phyloP scores from a whole-genome alignment of 2,329 filamentous ascomycete species.

The Plectosphaerella plurivora region DNA sequence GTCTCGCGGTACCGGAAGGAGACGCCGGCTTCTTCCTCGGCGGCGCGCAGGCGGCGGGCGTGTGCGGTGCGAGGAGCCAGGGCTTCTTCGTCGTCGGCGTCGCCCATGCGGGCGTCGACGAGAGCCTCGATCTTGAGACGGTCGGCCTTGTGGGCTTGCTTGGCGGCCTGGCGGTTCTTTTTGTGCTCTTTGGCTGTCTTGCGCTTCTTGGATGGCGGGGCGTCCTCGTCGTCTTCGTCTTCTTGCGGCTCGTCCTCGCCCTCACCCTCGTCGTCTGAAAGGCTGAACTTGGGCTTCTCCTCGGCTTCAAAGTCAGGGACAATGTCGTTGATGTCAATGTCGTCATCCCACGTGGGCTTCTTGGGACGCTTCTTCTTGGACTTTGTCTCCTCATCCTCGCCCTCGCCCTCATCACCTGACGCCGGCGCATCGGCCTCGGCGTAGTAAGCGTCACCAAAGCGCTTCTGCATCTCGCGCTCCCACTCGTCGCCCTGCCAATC shows the following conservation, averaged over 20 bases:
- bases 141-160: constrained; percentile 75
- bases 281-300: constrained; percentile 46
- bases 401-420: constrained; percentile 54
- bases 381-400: constrained; percentile 44
- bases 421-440: constrained; percentile 63
- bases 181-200: constrained; percentile 58
- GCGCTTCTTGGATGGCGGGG: constrained; percentile 47
- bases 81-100: constrained; percentile 62
- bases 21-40: constrained; percentile 12
- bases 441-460: constrained; percentile 91
- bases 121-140: constrained; percentile 80
- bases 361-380: constrained; percentile 63
- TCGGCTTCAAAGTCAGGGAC: constrained; percentile 80
- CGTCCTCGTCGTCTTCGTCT: constrained; percentile 35
- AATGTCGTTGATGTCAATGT: constrained; percentile 94
- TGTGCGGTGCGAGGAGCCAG: constrained; percentile 34
- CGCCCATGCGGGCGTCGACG: constrained; percentile 74
- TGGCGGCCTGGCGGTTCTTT: constrained; percentile 50
- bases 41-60: constrained; percentile 12
- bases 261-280: constrained; percentile 45
- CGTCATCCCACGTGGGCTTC: constrained; percentile 92
- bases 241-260: constrained; percentile 29
- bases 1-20: constrained; percentile 91
- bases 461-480: constrained; percentile 84
- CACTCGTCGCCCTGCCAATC: constrained; percentile 86